Evolutionary conservation across 768 basidiomycete species (phyloP), one percentile per base, ranked within the genome.

Genomic region (Rhodocollybia butyracea): DNA sequence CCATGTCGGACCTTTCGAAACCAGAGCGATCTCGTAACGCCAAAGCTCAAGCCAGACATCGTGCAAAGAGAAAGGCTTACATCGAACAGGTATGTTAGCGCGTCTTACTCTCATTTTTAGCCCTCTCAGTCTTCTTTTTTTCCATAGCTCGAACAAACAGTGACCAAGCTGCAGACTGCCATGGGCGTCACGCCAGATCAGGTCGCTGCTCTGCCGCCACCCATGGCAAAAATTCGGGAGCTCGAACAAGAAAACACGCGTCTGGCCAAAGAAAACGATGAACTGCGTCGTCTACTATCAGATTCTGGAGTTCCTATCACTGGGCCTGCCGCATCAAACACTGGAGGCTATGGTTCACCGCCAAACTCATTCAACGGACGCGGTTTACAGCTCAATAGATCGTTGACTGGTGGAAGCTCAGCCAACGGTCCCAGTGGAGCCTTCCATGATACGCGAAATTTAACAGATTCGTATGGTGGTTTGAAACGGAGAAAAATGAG

Each of bases 51-150:
- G 91, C 91, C 32, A 77, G 91, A 63, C 91, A 94, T 77, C 84
- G 91, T 58, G 91, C 91, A 68, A 94, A 94, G 71, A 81, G 91
- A 72, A 94, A 94, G 75, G 91, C 91, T 11, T 94, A 94, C 76
- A 92, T 94, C 66, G 90, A 93, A 62, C 89, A 91, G 80, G 91
- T 90, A 51, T 22, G 32, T 50, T n/a, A n/a, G 19, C 32, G 32
- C 15, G 21, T 38, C 38, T 50, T 38, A 2, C 1, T 26, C 34
- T 17, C 17, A 6, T 3, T 30, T 38, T 50, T 32, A 36, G 74
- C 63, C 26, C 22, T 45, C 41, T 46, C 47, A 47, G 34, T 27
- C 55, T 55, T 19, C 34, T 47, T 45, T 59, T 29, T 24, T 48
- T 48, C 27, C 45, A 10, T 64, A 93, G 91, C 79, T 94, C 57